A percentile compares a stretch with the other conserved stretches of the same genome.
Evolutionary conservation across 1,284 basidiomycete species (phyloP).

Genomic region (Athelia psychrophila): DNA sequence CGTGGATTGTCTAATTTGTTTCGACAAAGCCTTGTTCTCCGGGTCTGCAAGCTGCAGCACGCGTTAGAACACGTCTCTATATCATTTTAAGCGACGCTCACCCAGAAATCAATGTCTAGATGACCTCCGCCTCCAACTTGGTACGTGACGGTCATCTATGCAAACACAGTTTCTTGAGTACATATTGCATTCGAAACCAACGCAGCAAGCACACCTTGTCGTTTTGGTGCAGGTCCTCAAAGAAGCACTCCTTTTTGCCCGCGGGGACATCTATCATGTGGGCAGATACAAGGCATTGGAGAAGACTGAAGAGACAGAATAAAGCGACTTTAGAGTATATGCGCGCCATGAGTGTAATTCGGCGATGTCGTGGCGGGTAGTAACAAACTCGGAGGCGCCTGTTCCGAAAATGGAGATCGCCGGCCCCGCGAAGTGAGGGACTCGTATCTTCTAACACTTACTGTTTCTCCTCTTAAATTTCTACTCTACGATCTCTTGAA

Average conservation of each 20-base stretch:
- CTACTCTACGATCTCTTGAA: conserved; percentile 1
- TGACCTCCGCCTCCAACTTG: conserved; percentile 97
- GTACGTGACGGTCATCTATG: conserved; percentile 98
- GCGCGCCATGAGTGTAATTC: conserved; percentile 32
- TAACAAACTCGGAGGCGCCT: conserved; percentile 14
- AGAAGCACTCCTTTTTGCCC: conserved; percentile 93
- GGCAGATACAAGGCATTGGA: conserved; percentile 45
- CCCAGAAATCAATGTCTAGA: conserved; percentile 96
- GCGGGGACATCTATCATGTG: conserved; percentile 76
- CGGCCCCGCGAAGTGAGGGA: neutral
- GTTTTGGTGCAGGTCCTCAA: conserved; percentile 92
- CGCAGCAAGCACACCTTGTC: conserved; percentile 68
- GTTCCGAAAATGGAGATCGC: neutral
- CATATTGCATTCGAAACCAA: conserved; percentile 1
- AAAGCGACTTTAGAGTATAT: conserved; percentile 31
- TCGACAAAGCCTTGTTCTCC: conserved; percentile 61
- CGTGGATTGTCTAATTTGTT: conserved; percentile 85
- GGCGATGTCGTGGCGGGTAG: conserved; percentile 14
- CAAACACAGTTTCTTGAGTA: neutral
- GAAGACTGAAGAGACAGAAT: conserved; percentile 38
- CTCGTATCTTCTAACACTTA: conserved; percentile 14
- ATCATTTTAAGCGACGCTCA: conserved; percentile 33
- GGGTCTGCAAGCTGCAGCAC: conserved; percentile 75
- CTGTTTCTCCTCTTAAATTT: conserved; percentile 27
- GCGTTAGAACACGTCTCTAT: conserved; percentile 2